Evolutionary conservation across 352 stramenopile genomes (phyloP).

Genomic region (Phytophthora pseudosyringae): DNA sequence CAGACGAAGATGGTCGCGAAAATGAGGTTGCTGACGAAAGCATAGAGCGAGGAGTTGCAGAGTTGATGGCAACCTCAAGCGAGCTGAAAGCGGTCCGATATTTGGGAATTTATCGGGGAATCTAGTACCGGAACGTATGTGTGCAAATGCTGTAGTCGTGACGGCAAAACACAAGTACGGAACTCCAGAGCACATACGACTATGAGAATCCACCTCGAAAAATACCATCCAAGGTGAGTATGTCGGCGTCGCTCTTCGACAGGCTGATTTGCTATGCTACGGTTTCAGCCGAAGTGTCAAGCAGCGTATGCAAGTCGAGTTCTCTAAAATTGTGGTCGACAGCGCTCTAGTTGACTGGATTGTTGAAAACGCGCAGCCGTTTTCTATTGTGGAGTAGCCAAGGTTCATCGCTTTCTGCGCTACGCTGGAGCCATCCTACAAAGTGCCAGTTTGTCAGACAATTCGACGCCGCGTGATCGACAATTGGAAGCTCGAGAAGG

Average conservation of each 20-base stretch:
- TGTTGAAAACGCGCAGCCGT: conserved; percentile 4
- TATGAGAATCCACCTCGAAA: conserved; percentile 11
- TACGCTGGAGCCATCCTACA: conserved; percentile 5
- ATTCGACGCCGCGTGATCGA: conserved; percentile 4
- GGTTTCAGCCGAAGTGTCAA: conserved; percentile 6
- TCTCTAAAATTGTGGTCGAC: conserved; percentile 5
- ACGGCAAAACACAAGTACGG: conserved; percentile 1
- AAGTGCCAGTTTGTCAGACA: conserved; percentile 4
- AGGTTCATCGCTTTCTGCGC: conserved; percentile 13
- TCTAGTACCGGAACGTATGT: neutral
- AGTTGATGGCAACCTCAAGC: neutral
- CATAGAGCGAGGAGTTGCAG: too few relatives aligned
- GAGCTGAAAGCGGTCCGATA: conserved; percentile 9
- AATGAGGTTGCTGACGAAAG: neutral
- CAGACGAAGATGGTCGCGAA: neutral
- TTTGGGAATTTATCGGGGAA: conserved; percentile 11
- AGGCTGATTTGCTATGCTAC: conserved; percentile 13
- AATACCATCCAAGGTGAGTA: conserved; percentile 7
- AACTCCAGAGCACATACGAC: conserved; percentile 12
- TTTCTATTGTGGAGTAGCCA: conserved; percentile 13
- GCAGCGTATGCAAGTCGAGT: conserved; percentile 2
- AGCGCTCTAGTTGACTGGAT: conserved; percentile 10
- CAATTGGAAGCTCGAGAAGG: conserved; percentile 13
- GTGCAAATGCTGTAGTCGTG: neutral
- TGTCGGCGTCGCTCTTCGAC: neutral